Evolutionary conservation across 331 rosid genomes (phyloP).

Genomic region (Rosa hybrid): DNA sequence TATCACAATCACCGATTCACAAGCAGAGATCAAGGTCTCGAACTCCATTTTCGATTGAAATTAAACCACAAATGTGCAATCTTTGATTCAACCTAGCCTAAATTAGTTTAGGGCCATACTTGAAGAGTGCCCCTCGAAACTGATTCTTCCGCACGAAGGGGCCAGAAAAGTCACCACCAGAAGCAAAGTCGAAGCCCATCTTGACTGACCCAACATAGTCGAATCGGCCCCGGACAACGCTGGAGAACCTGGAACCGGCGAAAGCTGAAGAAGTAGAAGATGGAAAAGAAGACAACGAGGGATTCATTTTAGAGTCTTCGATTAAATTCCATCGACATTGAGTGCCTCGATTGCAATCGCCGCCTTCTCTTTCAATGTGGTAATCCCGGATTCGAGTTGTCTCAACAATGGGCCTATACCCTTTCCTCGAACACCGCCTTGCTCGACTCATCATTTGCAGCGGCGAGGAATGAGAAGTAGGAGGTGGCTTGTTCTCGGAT

Average conservation of each 20-base stretch:
- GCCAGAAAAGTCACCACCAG: slow-evolving; percentile 35
- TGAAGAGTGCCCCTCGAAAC: slow-evolving; percentile 77
- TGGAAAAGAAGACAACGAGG: slow-evolving; percentile 32
- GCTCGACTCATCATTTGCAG: too few species aligned
- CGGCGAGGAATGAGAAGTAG: fast-evolving
- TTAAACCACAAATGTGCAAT: neutral
- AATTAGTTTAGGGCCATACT: slow-evolving; percentile 85
- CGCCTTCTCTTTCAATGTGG: too few species aligned
- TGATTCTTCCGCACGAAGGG: slow-evolving; percentile 72
- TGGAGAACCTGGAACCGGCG: slow-evolving; percentile 76
- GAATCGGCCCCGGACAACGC: slow-evolving; percentile 72
- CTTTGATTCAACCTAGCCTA: slow-evolving; percentile 49
- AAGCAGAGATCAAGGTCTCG: too few species aligned
- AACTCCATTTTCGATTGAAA: too few species aligned
- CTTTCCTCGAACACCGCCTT: too few species aligned
- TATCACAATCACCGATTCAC: too few species aligned
- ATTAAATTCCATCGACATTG: too few species aligned
- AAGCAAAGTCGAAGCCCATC: slow-evolving; percentile 22
- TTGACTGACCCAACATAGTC: slow-evolving; percentile 31
- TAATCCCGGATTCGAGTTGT: too few species aligned
- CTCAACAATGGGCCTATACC: too few species aligned
- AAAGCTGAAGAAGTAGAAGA: slow-evolving; percentile 34
- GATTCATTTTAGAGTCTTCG: slow-evolving; percentile 21
- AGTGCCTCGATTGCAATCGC: too few species aligned
- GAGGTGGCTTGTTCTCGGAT: too few species aligned